A percentile compares a stretch with the other conserved stretches of the same genome.
Conservation (phyloP, 2,329 filamentous ascomycete species). For the Waltergamsia citrina region DNA sequence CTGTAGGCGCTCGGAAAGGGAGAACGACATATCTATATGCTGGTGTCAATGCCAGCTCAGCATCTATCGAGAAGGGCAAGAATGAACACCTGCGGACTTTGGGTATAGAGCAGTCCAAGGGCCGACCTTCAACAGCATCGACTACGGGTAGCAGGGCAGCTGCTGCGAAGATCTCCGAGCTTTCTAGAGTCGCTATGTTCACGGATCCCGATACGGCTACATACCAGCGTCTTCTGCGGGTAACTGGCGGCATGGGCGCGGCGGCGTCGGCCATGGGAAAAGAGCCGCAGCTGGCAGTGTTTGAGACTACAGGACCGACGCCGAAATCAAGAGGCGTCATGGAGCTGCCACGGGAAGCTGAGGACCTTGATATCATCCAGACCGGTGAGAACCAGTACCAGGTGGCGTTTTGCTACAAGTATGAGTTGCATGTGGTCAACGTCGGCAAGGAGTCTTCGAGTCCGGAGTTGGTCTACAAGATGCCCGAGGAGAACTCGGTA, state of each 20-base stretch:
- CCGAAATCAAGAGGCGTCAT: slow-evolving; percentile 39
- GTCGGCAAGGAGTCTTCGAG: slow-evolving; percentile 37
- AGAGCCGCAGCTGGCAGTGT: slow-evolving; percentile 70
- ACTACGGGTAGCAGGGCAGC: neutral
- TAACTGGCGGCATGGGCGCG: slow-evolving; percentile 61
- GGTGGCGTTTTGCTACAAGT: slow-evolving; percentile 70
- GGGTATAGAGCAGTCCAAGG: slow-evolving; percentile 38
- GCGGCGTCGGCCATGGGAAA: slow-evolving; percentile 71
- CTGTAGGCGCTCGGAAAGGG: slow-evolving; percentile 51
- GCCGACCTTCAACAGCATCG: slow-evolving; percentile 16
- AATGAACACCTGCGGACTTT: slow-evolving; percentile 82
- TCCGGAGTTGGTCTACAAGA: slow-evolving; percentile 45
- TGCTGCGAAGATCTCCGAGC: slow-evolving; percentile 35
- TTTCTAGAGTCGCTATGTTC: slow-evolving; percentile 44
- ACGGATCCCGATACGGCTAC: slow-evolving; percentile 33
- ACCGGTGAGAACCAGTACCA: slow-evolving; percentile 53
- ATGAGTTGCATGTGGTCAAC: slow-evolving; percentile 61
- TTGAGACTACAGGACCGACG: slow-evolving; percentile 43
- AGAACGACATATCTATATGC: slow-evolving; percentile 52
- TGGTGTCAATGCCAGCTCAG: slow-evolving; percentile 74
- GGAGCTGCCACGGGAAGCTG: slow-evolving; percentile 46
- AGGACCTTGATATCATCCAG: slow-evolving; percentile 61
- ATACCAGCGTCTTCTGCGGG: slow-evolving; percentile 50
- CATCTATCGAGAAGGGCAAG: slow-evolving; percentile 61
- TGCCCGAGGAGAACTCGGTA: slow-evolving; percentile 35